Percentiles rank a stretch among this genome's conserved stretches.
phyloP scores from a whole-genome alignment of 2,329 filamentous ascomycete genomes.

The Seiridium cupressi region DNA sequence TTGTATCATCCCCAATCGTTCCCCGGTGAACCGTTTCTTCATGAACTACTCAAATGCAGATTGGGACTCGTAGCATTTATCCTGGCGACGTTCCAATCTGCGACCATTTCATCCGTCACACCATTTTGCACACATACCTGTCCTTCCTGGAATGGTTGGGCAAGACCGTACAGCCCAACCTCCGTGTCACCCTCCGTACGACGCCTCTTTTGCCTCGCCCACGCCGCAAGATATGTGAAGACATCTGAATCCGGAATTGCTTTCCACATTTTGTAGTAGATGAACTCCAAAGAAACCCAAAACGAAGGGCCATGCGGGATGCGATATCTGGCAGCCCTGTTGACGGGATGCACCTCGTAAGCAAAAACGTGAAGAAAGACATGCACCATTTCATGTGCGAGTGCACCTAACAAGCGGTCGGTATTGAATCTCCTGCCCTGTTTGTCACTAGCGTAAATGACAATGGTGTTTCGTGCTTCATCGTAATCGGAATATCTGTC shows the following conservation, averaged over 20 bases:
- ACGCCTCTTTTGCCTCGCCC: not conserved
- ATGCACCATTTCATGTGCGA: not conserved
- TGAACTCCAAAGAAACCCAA: not conserved
- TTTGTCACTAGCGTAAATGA: not conserved
- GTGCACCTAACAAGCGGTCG: not conserved
- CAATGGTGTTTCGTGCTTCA: not conserved
- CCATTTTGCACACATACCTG: not conserved
- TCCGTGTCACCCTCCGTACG: not conserved
- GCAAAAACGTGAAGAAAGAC: not conserved
- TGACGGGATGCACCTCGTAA: not conserved
- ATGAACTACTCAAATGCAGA: too few species aligned
- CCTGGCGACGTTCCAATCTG: too few species aligned
- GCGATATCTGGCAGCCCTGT: not conserved
- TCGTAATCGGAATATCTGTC: not conserved
- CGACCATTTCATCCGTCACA: too few species aligned
- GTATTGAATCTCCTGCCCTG: not conserved
- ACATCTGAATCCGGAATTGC: not conserved
- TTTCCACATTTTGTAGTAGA: not conserved
- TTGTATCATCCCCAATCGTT: too few species aligned
- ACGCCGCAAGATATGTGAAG: not conserved
- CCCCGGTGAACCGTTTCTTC: too few species aligned
- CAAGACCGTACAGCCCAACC: not conserved
- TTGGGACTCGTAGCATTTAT: too few species aligned
- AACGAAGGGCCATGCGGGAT: not conserved
- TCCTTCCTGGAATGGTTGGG: not conserved